Conservation (phyloP, 371 early-diverging fungal genomes). For the Sporodiniella umbellata region DNA sequence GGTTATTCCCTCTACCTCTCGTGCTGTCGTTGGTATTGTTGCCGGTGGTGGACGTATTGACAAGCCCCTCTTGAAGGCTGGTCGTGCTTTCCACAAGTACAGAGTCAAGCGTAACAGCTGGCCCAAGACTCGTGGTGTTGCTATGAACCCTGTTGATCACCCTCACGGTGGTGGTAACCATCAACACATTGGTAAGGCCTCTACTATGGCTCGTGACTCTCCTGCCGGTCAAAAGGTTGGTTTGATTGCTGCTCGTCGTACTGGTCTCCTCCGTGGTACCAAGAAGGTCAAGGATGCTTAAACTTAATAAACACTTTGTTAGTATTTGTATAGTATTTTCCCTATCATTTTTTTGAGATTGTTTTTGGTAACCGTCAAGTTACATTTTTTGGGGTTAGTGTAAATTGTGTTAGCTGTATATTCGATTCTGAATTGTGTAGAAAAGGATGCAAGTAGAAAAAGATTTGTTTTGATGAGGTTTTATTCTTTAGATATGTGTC, state of each 20-base stretch:
- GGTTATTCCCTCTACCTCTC: constrained; percentile 85
- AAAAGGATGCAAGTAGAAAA: no score
- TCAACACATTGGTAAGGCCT: constrained; percentile 99
- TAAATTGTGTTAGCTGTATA: no score
- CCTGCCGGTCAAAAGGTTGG: constrained; percentile 98
- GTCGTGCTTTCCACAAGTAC: constrained; percentile 98
- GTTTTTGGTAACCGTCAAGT: no score
- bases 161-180: constrained; percentile 82
- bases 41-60: constrained; percentile 99
- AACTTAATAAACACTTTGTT: background rate
- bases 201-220: constrained; percentile 95
- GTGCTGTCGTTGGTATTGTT: constrained; percentile 98
- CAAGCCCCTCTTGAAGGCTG: constrained; percentile 99
- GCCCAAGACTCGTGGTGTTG: constrained; percentile 99
- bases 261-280: constrained; percentile 99
- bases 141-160: constrained; percentile 99
- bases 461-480: no score
- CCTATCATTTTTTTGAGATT: no score
- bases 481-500: no score
- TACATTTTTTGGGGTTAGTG: no score
- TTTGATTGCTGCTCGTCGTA: constrained; percentile 97
- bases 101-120: constrained; percentile 98
- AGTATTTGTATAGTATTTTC: background rate
- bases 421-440: no score
- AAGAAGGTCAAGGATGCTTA: constrained; percentile 75